Percentiles rank a stretch among this genome's conserved stretches.
phyloP scores from a whole-genome alignment of 805 yeast genomes.

The Metschnikowia drakensbergensis region DNA sequence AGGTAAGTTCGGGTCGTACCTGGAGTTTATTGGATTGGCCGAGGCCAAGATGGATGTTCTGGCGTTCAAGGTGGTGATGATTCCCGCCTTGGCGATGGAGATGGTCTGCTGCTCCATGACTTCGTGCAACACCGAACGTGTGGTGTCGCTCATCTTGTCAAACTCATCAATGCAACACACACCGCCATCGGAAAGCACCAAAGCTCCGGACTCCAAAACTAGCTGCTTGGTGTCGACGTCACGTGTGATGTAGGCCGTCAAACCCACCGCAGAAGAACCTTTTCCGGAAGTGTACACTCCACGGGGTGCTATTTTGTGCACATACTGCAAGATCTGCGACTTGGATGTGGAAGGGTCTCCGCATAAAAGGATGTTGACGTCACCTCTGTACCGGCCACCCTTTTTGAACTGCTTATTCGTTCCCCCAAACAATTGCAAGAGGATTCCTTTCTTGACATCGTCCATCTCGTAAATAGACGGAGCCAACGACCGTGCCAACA shows the following conservation, averaged over 20 bases:
- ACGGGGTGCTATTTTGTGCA: slow-evolving; percentile 95
- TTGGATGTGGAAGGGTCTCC: slow-evolving; percentile 99
- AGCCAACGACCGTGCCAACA: slow-evolving; percentile 85
- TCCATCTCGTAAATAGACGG: slow-evolving; percentile 97
- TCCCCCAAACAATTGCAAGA: slow-evolving; percentile 93
- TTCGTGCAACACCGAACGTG: slow-evolving; percentile 93
- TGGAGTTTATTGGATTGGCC: slow-evolving; percentile 94
- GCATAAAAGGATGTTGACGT: slow-evolving; percentile 83
- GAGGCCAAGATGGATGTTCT: slow-evolving; percentile 94
- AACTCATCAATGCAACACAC: slow-evolving; percentile 98
- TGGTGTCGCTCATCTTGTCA: slow-evolving; percentile 94
- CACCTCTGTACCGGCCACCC: slow-evolving; percentile 96
- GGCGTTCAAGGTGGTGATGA: slow-evolving; percentile 93
- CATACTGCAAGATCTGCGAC: slow-evolving; percentile 90
- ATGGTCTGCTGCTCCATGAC: slow-evolving; percentile 99
- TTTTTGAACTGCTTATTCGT: slow-evolving; percentile 81
- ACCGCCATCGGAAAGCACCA: slow-evolving; percentile 96
- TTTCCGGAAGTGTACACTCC: slow-evolving; percentile 98
- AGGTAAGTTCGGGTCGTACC: slow-evolving; percentile 91
- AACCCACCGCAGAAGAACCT: slow-evolving; percentile 98
- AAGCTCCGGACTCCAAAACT: slow-evolving; percentile 93
- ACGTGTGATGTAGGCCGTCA: slow-evolving; percentile 94
- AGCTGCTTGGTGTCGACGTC: slow-evolving; percentile 91
- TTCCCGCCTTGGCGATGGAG: slow-evolving; percentile 97
- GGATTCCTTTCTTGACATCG: slow-evolving; percentile 93